Evolutionary conservation across 2,329 filamentous ascomycete genomes (phyloP).

Genomic region (Xylaria polymorpha): DNA sequence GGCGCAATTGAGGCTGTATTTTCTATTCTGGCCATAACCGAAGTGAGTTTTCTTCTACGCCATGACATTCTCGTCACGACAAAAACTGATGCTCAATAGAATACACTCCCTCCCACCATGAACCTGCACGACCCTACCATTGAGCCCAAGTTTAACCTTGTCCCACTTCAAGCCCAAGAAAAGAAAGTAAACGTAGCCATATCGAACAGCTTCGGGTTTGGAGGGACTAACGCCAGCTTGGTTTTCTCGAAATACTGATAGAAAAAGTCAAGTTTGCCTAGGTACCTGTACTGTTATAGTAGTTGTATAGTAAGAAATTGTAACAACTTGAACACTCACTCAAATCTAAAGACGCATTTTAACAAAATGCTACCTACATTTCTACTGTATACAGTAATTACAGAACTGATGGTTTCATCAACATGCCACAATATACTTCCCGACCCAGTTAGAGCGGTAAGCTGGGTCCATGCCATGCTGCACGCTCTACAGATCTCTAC

Average conservation of each 20-base stretch:
- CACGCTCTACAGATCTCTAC: too few relatives aligned
- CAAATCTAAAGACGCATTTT: neutral
- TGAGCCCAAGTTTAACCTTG: conserved; percentile 85
- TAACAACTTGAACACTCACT: neutral
- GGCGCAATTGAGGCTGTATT: conserved; percentile 93
- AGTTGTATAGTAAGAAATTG: conserved; percentile 9
- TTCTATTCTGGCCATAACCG: conserved; percentile 78
- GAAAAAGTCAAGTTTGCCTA: neutral
- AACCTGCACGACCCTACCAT: conserved; percentile 78
- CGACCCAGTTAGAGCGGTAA: neutral
- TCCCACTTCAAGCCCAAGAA: conserved; percentile 77
- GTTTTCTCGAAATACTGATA: conserved; percentile 68
- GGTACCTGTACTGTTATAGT: too few relatives aligned
- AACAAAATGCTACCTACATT: too few relatives aligned
- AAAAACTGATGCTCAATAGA: conserved; percentile 60
- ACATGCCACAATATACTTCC: neutral
- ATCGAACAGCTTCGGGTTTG: conserved; percentile 98
- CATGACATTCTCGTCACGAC: neutral
- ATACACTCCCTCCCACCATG: conserved; percentile 83
- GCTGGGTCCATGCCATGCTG: neutral
- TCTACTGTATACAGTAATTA: too few relatives aligned
- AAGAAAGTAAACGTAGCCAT: conserved; percentile 78
- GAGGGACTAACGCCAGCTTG: conserved; percentile 92
- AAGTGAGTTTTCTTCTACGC: conserved; percentile 66
- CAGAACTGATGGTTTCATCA: neutral